phyloP scores from a whole-genome alignment of 2,329 filamentous ascomycete species.

The Talaromyces amestolkiae region DNA sequence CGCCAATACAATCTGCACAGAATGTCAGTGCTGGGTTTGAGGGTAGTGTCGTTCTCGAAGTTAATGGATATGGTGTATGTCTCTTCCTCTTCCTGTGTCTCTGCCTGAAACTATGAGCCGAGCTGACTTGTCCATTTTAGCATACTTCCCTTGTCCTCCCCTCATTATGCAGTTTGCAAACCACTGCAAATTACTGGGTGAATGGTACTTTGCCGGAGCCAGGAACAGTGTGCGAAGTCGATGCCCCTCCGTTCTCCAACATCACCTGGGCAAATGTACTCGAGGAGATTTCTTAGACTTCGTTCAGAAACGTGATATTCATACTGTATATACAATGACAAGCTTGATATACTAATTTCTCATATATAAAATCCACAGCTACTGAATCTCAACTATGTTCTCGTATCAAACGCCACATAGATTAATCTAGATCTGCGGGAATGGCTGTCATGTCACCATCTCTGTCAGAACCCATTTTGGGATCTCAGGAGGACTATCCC shows the following conservation, averaged over 20 bases:
- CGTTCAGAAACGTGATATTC: neutral
- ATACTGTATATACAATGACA: neutral
- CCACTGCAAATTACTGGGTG: slow-evolving; percentile 33
- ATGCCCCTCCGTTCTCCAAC: neutral
- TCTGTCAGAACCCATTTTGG: neutral
- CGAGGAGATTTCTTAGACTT: neutral
- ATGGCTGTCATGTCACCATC: neutral
- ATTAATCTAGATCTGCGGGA: neutral
- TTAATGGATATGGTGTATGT: slow-evolving; percentile 26
- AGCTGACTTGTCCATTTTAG: neutral
- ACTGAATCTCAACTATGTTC: neutral
- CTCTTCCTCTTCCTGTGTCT: slow-evolving; percentile 10
- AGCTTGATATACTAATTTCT: neutral
- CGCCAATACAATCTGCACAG: slow-evolving; percentile 25
- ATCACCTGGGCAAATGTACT: slow-evolving; percentile 3
- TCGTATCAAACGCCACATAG: neutral
- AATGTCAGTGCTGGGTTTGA: slow-evolving; percentile 26
- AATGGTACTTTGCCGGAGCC: slow-evolving; percentile 36
- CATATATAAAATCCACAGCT: neutral
- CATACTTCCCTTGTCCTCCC: slow-evolving; percentile 23
- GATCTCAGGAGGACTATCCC: neutral
- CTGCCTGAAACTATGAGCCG: neutral
- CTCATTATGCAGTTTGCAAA: slow-evolving; percentile 33
- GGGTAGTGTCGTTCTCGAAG: slow-evolving; percentile 27
- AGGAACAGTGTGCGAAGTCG: slow-evolving; percentile 32